Percentiles rank a stretch among this genome's conserved stretches.
phyloP scores from a whole-genome alignment of 352 stramenopile genomes.

The Aphanomyces invadans region DNA sequence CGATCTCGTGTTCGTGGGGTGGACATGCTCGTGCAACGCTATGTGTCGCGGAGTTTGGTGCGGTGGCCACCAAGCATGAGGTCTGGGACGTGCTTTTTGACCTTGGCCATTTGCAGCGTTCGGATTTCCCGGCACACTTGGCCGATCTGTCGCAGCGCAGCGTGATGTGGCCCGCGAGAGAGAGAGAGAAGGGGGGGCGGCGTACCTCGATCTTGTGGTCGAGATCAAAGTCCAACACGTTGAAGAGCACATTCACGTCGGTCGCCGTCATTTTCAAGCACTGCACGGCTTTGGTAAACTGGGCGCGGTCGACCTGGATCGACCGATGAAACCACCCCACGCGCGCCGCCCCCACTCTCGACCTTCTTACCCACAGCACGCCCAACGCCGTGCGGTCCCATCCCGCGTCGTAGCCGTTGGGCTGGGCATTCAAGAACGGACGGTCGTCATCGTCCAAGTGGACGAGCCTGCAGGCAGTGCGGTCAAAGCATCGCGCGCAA shows the following conservation, averaged over 20 bases:
- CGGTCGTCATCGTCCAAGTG: neutral
- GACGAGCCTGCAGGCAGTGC: slow-evolving; percentile 13
- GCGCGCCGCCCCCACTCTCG: too few species aligned
- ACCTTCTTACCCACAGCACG: neutral
- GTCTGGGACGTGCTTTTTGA: neutral
- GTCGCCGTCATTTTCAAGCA: slow-evolving; percentile 4
- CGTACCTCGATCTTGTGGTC: slow-evolving; percentile 20
- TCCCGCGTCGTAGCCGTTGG: neutral
- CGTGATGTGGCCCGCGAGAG: too few species aligned
- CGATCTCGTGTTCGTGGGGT: too few species aligned
- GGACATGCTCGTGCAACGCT: too few species aligned
- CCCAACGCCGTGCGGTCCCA: slow-evolving; percentile 1
- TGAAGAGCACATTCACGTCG: slow-evolving; percentile 21
- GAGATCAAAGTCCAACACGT: slow-evolving; percentile 18
- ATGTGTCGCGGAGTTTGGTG: neutral
- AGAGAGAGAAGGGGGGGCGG: too few species aligned
- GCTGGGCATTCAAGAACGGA: neutral
- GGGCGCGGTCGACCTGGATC: slow-evolving; percentile 15
- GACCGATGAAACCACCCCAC: too few species aligned
- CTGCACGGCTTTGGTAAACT: slow-evolving; percentile 17
- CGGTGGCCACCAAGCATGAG: slow-evolving; percentile 3
- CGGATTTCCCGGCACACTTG: slow-evolving; percentile 19
- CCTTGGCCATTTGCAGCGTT: slow-evolving; percentile 19
- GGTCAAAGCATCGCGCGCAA: too few species aligned
- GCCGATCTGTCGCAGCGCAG: slow-evolving; percentile 10